phyloP scores from a whole-genome alignment of 805 yeast genomes.

The Nakazawaea pomicola region DNA sequence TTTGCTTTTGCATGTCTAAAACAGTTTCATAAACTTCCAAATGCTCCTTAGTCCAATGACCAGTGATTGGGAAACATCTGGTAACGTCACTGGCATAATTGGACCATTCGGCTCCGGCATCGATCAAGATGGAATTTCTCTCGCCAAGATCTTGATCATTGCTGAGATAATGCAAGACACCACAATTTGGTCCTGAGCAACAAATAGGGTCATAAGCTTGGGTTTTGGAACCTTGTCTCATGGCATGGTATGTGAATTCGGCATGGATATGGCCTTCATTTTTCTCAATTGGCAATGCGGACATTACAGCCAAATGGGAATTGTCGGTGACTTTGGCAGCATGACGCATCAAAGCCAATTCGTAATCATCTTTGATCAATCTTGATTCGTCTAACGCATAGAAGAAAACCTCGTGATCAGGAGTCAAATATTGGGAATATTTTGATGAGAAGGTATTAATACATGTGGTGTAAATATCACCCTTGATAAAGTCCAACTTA shows the following conservation, averaged over 20 bases:
- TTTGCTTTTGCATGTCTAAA: conserved; percentile 70
- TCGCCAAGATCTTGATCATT: conserved; percentile 63
- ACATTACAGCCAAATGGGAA: conserved; percentile 88
- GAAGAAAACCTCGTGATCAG: conserved; percentile 44
- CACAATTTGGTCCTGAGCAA: conserved; percentile 88
- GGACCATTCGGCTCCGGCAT: conserved; percentile 97
- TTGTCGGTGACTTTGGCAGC: conserved; percentile 86
- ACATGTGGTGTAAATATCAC: conserved; percentile 49
- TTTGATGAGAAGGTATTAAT: conserved; percentile 35
- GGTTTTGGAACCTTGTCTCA: conserved; percentile 87
- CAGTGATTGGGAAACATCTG: conserved; percentile 87
- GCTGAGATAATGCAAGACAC: conserved; percentile 84
- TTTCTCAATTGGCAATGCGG: conserved; percentile 80
- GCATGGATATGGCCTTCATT: conserved; percentile 94
- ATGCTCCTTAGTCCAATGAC: conserved; percentile 87
- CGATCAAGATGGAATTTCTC: conserved; percentile 70
- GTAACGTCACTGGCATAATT: conserved; percentile 93
- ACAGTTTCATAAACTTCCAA: conserved; percentile 77
- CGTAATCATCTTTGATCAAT: conserved; percentile 77
- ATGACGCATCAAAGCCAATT: conserved; percentile 66
- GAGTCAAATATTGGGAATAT: conserved; percentile 32
- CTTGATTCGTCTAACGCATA: conserved; percentile 86
- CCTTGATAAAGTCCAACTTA: conserved; percentile 25
- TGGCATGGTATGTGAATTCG: conserved; percentile 88
- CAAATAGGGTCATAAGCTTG: conserved; percentile 95